Base-by-base conservation (phyloP, 1,284 basidiomycete species). In the Xanthoconium separans region DNA sequence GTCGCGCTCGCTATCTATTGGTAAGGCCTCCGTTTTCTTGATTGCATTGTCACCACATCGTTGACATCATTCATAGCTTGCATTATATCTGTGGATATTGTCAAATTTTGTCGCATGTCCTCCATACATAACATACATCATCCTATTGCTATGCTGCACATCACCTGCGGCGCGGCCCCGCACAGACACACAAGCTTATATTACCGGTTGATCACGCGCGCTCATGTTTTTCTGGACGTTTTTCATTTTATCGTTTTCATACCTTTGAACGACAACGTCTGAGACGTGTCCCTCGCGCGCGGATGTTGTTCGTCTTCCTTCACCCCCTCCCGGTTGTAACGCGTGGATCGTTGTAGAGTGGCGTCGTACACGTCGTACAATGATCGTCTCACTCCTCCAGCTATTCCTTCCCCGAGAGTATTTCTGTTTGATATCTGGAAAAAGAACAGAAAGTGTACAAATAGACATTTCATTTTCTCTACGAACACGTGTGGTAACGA, bases 31-130 rank as follows among this genome's bases (percentile, higher is more conserved):
- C 7, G 20, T 31, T 8, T 27, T 51, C 30, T 27, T 10, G 4
- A 30, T 24, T n/a, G n/a, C 31, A 29, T 33, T 22, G 13, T 47
- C 31, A 9, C 15, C 5, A 16, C 29, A 13, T 18, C 13, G 15
- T 44, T 56, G 44, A 66, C 51, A 44, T 16, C 0, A 39, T 15
- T 24, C 12, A 6, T 15, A 69, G 68, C 64, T 63, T 58, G 65
- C 64, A 64, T 66, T 62, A 61, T 69, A 44, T 70, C 45, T 70
- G 65, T 69, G 67, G 69, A 70, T 69, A 60, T 51, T 63, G 55
- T 54, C 61, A 50, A 55, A 56, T 55, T 54, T 29, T 47, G 47
- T 61, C 53, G 66, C 68, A 68, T 67, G 60, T 58, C 40, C 47
- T 47, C 48, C 51, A 30, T 62, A 59, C 51, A 30, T 62, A 60